Evolutionary conservation across 2,329 filamentous ascomycete species (phyloP).

Genomic region (Trichoderma afroharzianum): DNA sequence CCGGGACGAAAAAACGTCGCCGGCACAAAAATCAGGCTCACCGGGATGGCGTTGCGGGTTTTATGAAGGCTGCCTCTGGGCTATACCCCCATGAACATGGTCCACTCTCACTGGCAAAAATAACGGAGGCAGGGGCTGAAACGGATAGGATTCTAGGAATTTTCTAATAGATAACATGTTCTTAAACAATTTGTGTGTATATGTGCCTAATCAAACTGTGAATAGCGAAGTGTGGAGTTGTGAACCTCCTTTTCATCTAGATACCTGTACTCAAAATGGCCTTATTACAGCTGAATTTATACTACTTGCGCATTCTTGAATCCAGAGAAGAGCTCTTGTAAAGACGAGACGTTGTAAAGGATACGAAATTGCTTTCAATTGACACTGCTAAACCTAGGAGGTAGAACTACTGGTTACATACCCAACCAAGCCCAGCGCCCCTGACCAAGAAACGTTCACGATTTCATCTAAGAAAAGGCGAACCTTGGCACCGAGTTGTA

Average conservation of each 20-base stretch:
- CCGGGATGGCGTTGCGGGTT: constrained; percentile 41
- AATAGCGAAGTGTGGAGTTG: neutral
- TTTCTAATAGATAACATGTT: constrained; percentile 34
- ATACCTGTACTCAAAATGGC: neutral
- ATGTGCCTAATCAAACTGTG: neutral
- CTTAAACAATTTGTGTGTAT: constrained; percentile 13
- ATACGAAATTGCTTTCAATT: neutral
- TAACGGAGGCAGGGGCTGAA: constrained; percentile 33
- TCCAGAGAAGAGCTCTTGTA: neutral
- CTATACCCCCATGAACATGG: constrained; percentile 38
- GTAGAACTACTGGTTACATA: neutral
- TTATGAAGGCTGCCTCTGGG: constrained; percentile 39
- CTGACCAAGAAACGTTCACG: neutral
- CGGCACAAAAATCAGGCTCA: constrained; percentile 21
- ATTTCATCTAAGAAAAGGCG: neutral
- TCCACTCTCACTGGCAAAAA: constrained; percentile 34
- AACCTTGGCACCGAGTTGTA: neutral
- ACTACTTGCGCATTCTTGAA: neutral
- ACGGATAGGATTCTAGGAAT: constrained; percentile 28
- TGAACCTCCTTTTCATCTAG: neutral
- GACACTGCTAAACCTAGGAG: constrained; percentile 4
- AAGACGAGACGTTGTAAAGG: neutral
- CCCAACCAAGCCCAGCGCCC: constrained; percentile 10
- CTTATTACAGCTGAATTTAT: neutral
- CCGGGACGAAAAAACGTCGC: constrained; percentile 4